A percentile compares a stretch with the other conserved stretches of the same genome.
These are phyloP conservation scores for Mucor mucedo DNA, from an alignment of 371 early-diverging fungal genomes.

Conservation along the genomic window DNA sequence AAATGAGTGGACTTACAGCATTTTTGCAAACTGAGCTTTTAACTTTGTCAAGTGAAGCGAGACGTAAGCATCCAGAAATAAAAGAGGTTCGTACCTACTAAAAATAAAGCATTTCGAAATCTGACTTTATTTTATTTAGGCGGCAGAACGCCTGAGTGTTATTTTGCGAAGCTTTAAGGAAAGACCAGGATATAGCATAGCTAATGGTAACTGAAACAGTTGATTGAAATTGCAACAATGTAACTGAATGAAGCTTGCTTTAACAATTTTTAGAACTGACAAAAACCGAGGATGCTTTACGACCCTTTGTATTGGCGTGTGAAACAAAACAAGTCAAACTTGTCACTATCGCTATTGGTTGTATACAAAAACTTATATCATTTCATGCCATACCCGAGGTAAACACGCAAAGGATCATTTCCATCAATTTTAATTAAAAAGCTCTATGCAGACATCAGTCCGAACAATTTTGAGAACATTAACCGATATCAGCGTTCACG, in stretches of 20 bases:
- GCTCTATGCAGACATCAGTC: slow-evolving; percentile 61
- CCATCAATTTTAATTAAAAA: neutral
- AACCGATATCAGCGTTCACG: slow-evolving; percentile 71
- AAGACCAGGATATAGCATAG: slow-evolving; percentile 58
- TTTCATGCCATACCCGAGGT: slow-evolving; percentile 87
- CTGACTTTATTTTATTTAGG: slow-evolving; percentile 30
- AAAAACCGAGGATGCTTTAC: slow-evolving; percentile 80
- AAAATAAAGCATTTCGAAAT: neutral
- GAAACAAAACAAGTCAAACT: slow-evolving; percentile 88
- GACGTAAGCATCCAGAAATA: slow-evolving; percentile 91
- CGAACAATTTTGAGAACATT: slow-evolving; percentile 73
- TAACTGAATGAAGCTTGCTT: neutral
- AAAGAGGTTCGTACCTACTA: slow-evolving; percentile 77
- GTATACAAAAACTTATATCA: slow-evolving; percentile 86
- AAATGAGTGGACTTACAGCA: slow-evolving; percentile 64
- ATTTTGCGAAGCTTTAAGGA: slow-evolving; percentile 65
- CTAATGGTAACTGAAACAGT: slow-evolving; percentile 45
- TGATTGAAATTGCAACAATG: neutral
- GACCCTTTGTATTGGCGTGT: slow-evolving; percentile 92
- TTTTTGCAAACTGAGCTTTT: slow-evolving; percentile 88
- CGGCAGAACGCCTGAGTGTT: slow-evolving; percentile 65
- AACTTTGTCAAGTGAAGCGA: slow-evolving; percentile 87
- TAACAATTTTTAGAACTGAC: slow-evolving; percentile 64
- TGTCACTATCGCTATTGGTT: slow-evolving; percentile 85
- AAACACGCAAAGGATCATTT: neutral